Conservation (phyloP, 148 eudicot genomes). For the Arctostaphylos glauca region DNA sequence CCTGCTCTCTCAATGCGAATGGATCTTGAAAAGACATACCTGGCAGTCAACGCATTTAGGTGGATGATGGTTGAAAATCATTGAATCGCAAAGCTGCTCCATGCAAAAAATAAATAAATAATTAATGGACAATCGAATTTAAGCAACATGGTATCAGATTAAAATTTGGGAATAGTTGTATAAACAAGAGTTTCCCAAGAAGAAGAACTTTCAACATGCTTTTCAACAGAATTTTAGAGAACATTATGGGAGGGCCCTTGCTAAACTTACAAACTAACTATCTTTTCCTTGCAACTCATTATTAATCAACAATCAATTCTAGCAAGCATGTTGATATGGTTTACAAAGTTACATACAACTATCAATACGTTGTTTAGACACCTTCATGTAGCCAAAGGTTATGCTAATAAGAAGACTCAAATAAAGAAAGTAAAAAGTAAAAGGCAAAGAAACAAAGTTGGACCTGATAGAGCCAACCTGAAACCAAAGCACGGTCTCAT, state of each 20-base stretch:
- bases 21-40: conserved; percentile 42
- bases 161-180: not conserved
- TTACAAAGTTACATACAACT: not conserved
- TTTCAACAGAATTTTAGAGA: not conserved
- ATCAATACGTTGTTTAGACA: not conserved
- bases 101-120: conserved; percentile 16
- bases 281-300: not conserved
- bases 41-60: conserved; percentile 70
- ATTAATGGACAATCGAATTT: conserved; percentile 3
- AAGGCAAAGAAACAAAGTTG: conserved; percentile 33
- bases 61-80: conserved; percentile 92
- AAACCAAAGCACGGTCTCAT: conserved; percentile 93
- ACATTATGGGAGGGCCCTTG: not conserved
- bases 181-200: not conserved
- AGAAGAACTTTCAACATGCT: no score
- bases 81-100: conserved; percentile 77
- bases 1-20: not conserved
- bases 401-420: not conserved
- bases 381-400: not conserved
- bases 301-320: not conserved
- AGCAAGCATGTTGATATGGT: not conserved
- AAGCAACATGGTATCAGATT: conserved; percentile 17
- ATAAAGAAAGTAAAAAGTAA: not conserved
- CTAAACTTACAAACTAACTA: not conserved
- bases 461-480: conserved; percentile 94